Percentiles rank a stretch among this genome's conserved stretches.
Evolutionary conservation across 768 basidiomycete species (phyloP).

Genomic region (Coprinopsis strossmayeri): DNA sequence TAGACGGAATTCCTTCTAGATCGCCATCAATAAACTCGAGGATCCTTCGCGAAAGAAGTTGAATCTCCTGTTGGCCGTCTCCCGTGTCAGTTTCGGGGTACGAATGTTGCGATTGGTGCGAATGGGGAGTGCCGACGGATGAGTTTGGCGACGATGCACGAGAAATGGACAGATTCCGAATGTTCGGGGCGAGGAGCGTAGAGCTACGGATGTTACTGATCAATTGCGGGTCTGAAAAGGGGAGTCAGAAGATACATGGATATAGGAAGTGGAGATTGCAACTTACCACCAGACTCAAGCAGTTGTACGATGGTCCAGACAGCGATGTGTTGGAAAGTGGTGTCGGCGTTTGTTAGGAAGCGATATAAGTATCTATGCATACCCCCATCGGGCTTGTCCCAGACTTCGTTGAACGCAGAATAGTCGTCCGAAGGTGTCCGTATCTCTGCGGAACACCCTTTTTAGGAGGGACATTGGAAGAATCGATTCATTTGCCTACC

Average conservation of each 20-base stretch:
- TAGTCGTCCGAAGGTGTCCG: slow-evolving; percentile 81
- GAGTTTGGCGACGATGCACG: slow-evolving; percentile 64
- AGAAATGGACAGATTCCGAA: slow-evolving; percentile 74
- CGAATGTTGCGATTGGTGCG: slow-evolving; percentile 66
- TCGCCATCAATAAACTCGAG: slow-evolving; percentile 83
- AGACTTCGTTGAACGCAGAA: slow-evolving; percentile 94
- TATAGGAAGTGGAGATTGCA: neutral
- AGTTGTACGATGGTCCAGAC: slow-evolving; percentile 99
- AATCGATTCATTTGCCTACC: slow-evolving; percentile 36
- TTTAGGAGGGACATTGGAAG: neutral
- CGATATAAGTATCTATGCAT: slow-evolving; percentile 92
- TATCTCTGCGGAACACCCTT: slow-evolving; percentile 45
- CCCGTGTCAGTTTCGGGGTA: slow-evolving; percentile 80
- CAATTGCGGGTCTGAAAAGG: slow-evolving; percentile 66
- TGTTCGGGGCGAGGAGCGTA: slow-evolving; percentile 73
- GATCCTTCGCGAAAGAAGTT: slow-evolving; percentile 76
- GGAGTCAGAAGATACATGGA: neutral
- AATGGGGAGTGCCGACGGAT: slow-evolving; percentile 68
- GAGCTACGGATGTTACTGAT: slow-evolving; percentile 89
- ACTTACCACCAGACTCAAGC: slow-evolving; percentile 88
- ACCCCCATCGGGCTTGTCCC: slow-evolving; percentile 97
- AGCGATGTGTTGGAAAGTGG: slow-evolving; percentile 99
- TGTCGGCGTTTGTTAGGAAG: slow-evolving; percentile 89
- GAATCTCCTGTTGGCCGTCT: slow-evolving; percentile 90
- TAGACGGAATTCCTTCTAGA: slow-evolving; percentile 53